Evolutionary conservation across 371 early-diverging fungal species (phyloP).

Genomic region (Parasitella parasitica): DNA sequence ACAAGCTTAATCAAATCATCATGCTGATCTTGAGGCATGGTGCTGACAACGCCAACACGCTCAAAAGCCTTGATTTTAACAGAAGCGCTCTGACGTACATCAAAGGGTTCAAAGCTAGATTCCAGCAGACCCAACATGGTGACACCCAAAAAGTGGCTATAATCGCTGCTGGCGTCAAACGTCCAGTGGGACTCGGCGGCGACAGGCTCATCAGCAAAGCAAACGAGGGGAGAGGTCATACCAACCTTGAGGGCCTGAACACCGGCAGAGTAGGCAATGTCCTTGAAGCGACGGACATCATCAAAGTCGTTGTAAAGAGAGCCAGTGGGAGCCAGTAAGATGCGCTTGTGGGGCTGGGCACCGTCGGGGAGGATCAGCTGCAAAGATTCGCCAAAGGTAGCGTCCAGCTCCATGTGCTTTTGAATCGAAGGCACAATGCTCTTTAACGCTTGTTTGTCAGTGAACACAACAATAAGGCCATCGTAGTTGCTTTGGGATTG

Average conservation of each 20-base stretch:
- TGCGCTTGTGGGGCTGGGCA: constrained; percentile 53
- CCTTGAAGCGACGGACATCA: constrained; percentile 77
- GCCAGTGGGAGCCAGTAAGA: constrained; percentile 75
- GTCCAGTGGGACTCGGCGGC: constrained; percentile 27
- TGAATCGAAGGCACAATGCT: constrained; percentile 26
- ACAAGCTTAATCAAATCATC: constrained; percentile 41
- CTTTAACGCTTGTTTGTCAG: constrained; percentile 31
- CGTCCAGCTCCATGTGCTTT: constrained; percentile 32
- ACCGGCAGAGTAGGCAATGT: constrained; percentile 65
- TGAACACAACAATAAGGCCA: constrained; percentile 42
- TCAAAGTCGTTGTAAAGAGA: constrained; percentile 73
- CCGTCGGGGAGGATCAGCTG: constrained; percentile 40
- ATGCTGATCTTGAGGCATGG: constrained; percentile 28
- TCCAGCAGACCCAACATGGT: constrained; percentile 73
- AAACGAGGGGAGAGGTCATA: constrained; percentile 55
- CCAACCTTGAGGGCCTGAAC: constrained; percentile 70
- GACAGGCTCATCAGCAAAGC: constrained; percentile 56
- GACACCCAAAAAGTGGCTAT: constrained; percentile 69
- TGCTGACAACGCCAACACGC: constrained; percentile 48
- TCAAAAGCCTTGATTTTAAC: constrained; percentile 48
- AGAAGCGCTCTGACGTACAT: constrained; percentile 72
- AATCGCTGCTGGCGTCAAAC: constrained; percentile 49
- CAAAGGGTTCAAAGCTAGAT: constrained; percentile 74
- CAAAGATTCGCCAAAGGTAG: constrained; percentile 39
- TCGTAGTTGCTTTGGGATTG: constrained; percentile 17